Evolutionary conservation across 1,284 basidiomycete species (phyloP).

Genomic region (Inonotus hispidus): DNA sequence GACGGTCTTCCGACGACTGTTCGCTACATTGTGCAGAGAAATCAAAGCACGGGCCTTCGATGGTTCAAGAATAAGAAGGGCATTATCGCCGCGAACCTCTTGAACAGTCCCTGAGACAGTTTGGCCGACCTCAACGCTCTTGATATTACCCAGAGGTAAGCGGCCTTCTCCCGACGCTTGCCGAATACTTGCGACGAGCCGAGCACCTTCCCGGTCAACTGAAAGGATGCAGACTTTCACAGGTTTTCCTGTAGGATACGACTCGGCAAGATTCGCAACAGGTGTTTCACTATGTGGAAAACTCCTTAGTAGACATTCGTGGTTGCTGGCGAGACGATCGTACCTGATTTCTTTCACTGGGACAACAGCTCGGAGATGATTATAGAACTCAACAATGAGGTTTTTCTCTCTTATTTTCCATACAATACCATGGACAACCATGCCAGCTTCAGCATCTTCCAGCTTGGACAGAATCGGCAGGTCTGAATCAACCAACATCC

Average conservation of each 20-base stretch:
- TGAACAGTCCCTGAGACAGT: constrained; percentile 64
- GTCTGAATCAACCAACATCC: constrained; percentile 79
- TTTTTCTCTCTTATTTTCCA: constrained; percentile 77
- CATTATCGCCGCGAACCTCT: constrained; percentile 83
- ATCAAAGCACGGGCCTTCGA: constrained; percentile 75
- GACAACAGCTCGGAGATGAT: constrained; percentile 81
- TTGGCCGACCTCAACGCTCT: constrained; percentile 71
- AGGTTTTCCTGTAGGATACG: constrained; percentile 78
- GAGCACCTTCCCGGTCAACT: constrained; percentile 57
- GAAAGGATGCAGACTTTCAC: constrained; percentile 83
- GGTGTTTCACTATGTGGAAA: constrained; percentile 49
- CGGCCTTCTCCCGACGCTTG: constrained; percentile 64
- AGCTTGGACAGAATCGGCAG: constrained; percentile 65
- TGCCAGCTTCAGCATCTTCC: constrained; percentile 68
- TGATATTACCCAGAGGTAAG: constrained; percentile 53
- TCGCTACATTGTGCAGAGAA: constrained; percentile 85
- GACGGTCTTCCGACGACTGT: constrained; percentile 62
- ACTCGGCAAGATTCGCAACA: constrained; percentile 57
- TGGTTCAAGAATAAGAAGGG: constrained; percentile 67
- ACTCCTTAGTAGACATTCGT: background rate
- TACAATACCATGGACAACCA: constrained; percentile 80
- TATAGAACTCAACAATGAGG: constrained; percentile 86
- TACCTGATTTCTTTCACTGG: constrained; percentile 80
- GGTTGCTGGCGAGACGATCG: constrained; percentile 19
- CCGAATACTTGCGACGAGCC: constrained; percentile 83